Evolutionary conservation across 768 basidiomycete species (phyloP).

Genomic region (Mycena alexandri): DNA sequence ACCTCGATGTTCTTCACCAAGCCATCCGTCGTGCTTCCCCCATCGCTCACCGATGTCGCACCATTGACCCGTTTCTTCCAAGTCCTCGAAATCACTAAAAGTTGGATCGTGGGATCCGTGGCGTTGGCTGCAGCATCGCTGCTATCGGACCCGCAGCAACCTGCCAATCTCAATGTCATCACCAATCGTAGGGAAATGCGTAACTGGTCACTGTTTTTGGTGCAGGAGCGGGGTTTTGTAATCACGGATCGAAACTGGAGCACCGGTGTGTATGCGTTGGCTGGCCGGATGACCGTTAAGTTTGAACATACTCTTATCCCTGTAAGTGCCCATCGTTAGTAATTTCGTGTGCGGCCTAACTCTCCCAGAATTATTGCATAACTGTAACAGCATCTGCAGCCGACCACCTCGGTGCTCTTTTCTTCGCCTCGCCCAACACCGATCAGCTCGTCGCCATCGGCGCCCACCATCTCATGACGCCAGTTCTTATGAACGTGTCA

Average conservation of each 20-base stretch:
- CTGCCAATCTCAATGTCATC: background rate
- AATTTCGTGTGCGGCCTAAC: too few species aligned
- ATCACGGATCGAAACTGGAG: background rate
- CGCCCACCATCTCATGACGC: background rate
- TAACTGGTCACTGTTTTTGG: background rate
- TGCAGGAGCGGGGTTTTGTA: background rate
- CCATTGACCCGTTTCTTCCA: background rate
- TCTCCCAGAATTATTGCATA: too few species aligned
- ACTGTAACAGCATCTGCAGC: too few species aligned
- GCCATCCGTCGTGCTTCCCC: background rate
- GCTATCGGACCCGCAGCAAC: background rate
- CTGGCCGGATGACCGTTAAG: background rate
- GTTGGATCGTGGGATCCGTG: background rate
- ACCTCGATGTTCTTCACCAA: background rate
- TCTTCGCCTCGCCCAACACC: background rate
- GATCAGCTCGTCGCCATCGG: background rate
- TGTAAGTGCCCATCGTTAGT: too few species aligned
- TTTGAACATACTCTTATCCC: background rate
- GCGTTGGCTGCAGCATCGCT: background rate
- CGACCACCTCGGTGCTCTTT: background rate
- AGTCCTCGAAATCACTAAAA: background rate
- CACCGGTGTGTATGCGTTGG: background rate
- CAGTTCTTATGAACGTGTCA: background rate
- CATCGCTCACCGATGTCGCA: background rate
- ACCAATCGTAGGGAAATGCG: background rate